These are phyloP conservation scores for Starmera quercuum DNA, from an alignment of 805 yeast species.

Conservation along the genomic window DNA sequence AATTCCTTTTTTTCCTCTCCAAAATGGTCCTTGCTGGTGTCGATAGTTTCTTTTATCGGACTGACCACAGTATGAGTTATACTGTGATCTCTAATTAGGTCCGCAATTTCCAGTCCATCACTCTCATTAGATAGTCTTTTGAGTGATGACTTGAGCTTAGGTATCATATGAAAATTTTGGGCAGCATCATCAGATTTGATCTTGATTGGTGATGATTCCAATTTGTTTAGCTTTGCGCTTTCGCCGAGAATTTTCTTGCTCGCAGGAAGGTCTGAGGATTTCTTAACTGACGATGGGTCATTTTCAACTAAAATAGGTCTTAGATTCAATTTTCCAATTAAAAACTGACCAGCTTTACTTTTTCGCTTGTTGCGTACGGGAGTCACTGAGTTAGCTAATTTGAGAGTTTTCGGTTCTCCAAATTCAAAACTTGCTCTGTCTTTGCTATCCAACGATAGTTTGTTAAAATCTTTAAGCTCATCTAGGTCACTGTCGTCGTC, in stretches of 20 bases:
- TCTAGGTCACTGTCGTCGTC: constrained; percentile 3
- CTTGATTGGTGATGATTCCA: constrained; percentile 1
- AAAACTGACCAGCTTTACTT: constrained; percentile 28
- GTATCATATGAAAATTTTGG: neutral
- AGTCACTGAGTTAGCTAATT: constrained; percentile 3
- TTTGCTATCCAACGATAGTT: constrained; percentile 11
- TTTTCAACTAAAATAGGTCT: constrained; percentile 28
- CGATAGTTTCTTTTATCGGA: neutral
- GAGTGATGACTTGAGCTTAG: neutral
- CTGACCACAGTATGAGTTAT: too few species aligned
- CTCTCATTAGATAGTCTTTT: neutral
- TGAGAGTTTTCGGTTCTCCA: constrained; percentile 4
- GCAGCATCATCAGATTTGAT: neutral
- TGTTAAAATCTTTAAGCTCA: constrained; percentile 13
- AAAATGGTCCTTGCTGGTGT: too few species aligned
- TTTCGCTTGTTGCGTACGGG: constrained; percentile 16
- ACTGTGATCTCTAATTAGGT: too few species aligned
- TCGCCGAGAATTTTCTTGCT: constrained; percentile 6
- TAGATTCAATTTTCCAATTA: constrained; percentile 33
- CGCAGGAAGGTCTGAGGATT: constrained; percentile 8
- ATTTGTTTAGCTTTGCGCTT: constrained; percentile 8
- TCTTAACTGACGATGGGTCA: constrained; percentile 22
- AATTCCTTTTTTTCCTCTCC: too few species aligned
- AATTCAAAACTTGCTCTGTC: constrained; percentile 1
- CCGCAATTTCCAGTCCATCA: neutral